Base-by-base conservation (phyloP, 352 stramenopile genomes). In the Phytophthora pistaciae region DNA sequence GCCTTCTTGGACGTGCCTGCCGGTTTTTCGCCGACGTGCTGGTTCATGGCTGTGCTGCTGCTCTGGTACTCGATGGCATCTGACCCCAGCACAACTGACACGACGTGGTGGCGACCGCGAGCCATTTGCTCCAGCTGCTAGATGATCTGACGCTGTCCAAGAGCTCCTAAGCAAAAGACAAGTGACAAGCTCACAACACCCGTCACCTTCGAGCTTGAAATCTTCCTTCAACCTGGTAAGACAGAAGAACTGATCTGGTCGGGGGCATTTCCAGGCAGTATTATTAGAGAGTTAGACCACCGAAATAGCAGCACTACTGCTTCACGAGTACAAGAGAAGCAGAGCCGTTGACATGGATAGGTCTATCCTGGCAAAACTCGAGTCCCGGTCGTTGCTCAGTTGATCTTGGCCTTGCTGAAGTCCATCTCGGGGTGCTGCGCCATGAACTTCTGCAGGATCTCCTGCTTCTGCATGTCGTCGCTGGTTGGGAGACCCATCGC, bases 401-500 rank as follows among this genome's bases (percentile, higher is more conserved):
- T 97, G 69, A 99, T 95, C 78, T 99, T 99, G 61, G 97, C 97
- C 67, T 99, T 99, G 77, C 83, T 98, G 74, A 99, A 99, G 80
- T 99, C 98, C 94, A 99, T 99, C 80, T 99, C 98, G 0, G 98
- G 98, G 89, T 99, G 98, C 74, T 98, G 92, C 46, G 88, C 91
- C 94, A 99, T 99, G 78, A 99, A 99, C 79, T 99, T 99, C 64
- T 99, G 94, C 54, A 99, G 79, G 61, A 99, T 91, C 44, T 99
- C 97, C 74, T 99, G 90, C 83, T 99, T 99, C 73, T 98, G 83
- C 78, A 99, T 86, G 66, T 99, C 98, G 66, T 99, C 98, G 57
- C 91, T 98, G 8, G 97, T 98, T 1, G 98, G 98, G 44, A 98
- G 79, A 3, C 98, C 98, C 76, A 99, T 86, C 1, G 97, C 96